phyloP scores from a whole-genome alignment of 2,329 filamentous ascomycete species.

The Aureobasidium sp. region DNA sequence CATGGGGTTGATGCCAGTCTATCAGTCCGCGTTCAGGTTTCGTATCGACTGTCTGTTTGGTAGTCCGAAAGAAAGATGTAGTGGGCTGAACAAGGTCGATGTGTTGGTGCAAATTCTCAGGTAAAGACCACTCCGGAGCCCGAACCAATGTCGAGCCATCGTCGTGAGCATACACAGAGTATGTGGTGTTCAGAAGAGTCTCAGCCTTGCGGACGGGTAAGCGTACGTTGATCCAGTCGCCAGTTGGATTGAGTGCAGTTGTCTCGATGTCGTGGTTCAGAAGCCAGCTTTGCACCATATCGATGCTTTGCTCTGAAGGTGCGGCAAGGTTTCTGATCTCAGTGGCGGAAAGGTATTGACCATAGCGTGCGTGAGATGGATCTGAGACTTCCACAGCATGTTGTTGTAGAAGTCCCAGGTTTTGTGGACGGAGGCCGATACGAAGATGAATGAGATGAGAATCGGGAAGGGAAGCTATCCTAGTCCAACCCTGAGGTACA shows the following conservation, averaged over 20 bases:
- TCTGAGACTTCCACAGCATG: too few relatives aligned
- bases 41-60: too few relatives aligned
- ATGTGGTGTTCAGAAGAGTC: constrained; percentile 58
- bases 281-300: constrained; percentile 64
- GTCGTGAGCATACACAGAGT: constrained; percentile 55
- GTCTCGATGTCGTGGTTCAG: constrained; percentile 56
- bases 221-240: constrained; percentile 63
- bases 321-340: constrained; percentile 61
- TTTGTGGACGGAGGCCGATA: too few relatives aligned
- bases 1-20: too few relatives aligned
- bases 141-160: constrained; percentile 60
- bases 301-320: constrained; percentile 57
- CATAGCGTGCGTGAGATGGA: constrained; percentile 60
- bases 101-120: constrained; percentile 61
- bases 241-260: constrained; percentile 48
- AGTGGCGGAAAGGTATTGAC: constrained; percentile 55
- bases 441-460: too few relatives aligned
- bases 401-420: too few relatives aligned
- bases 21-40: too few relatives aligned
- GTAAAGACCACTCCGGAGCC: constrained; percentile 64
- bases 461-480: too few relatives aligned
- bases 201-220: constrained; percentile 60
- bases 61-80: constrained; percentile 66
- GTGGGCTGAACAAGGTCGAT: constrained; percentile 69
- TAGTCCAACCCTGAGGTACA: too few relatives aligned